These are phyloP conservation scores for Solanum microdontum DNA, from an alignment of 257 asterid genomes.

Conservation along the genomic window DNA sequence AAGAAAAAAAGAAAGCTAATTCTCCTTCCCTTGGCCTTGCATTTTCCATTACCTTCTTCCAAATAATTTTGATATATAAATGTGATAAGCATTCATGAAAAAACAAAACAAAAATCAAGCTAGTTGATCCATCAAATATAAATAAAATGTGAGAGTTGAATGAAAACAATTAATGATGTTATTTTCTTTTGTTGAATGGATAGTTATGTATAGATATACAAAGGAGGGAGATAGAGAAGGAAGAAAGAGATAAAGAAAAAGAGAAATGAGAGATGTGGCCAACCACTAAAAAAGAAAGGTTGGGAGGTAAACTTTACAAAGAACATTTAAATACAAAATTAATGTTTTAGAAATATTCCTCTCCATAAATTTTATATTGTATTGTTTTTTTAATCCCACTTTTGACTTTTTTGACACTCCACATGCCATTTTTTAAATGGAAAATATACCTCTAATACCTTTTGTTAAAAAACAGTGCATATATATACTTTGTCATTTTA, in stretches of 20 bases:
- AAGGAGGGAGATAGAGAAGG: neutral
- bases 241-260: neutral
- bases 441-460: neutral
- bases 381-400: neutral
- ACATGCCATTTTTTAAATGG: neutral
- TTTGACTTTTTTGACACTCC: neutral
- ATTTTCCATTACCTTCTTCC: constrained; percentile 20
- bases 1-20: constrained; percentile 28
- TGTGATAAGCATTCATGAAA: constrained; percentile 28
- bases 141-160: neutral
- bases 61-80: constrained; percentile 10
- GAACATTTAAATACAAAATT: neutral
- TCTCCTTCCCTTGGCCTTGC: constrained; percentile 27
- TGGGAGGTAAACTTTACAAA: neutral
- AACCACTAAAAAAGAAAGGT: constrained; percentile 22
- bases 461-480: neutral
- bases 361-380: neutral
- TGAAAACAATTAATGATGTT: neutral
- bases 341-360: neutral
- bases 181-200: neutral
- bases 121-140: neutral
- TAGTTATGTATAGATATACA: neutral
- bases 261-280: constrained; percentile 19
- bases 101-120: neutral
- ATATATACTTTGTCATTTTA: no score